A percentile compares a stretch with the other conserved stretches of the same genome.
phyloP scores from a whole-genome alignment of 305 asterid genomes.

The Coffea humblotiana region DNA sequence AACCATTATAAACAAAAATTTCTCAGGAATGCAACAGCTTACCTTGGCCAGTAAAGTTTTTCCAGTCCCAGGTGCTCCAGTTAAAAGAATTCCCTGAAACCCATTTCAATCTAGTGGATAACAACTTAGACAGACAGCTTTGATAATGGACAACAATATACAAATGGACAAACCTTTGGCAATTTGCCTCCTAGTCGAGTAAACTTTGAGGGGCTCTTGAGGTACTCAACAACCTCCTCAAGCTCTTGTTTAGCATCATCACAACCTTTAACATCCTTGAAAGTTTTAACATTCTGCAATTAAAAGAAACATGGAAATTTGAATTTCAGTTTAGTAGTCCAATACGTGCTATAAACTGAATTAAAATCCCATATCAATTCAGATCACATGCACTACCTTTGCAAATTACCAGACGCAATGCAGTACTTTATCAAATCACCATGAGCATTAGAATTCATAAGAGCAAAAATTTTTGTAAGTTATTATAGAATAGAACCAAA shows the following conservation, averaged over 20 bases:
- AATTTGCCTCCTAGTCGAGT: constrained; percentile 96
- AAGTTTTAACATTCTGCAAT: constrained; percentile 89
- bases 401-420: neutral
- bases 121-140: constrained; percentile 5
- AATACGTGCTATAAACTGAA: neutral
- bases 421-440: neutral
- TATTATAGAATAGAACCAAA: neutral
- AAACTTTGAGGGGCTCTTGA: constrained; percentile 86
- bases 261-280: constrained; percentile 98
- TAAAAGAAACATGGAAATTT: constrained; percentile 17
- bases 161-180: constrained; percentile 72
- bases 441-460: neutral
- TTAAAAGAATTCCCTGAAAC: constrained; percentile 91
- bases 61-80: constrained; percentile 99
- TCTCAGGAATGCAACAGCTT: constrained; percentile 15
- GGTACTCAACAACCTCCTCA: constrained; percentile 98
- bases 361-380: neutral
- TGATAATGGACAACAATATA: neutral
- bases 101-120: constrained; percentile 21
- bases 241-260: constrained; percentile 99
- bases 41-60: constrained; percentile 98
- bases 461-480: neutral
- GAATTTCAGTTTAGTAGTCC: neutral
- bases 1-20: neutral
- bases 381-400: neutral